Evolutionary conservation across 2,329 filamentous ascomycete species (phyloP), one percentile per base, ranked within the genome.

Genomic region (Drechslerella coelobrocha): DNA sequence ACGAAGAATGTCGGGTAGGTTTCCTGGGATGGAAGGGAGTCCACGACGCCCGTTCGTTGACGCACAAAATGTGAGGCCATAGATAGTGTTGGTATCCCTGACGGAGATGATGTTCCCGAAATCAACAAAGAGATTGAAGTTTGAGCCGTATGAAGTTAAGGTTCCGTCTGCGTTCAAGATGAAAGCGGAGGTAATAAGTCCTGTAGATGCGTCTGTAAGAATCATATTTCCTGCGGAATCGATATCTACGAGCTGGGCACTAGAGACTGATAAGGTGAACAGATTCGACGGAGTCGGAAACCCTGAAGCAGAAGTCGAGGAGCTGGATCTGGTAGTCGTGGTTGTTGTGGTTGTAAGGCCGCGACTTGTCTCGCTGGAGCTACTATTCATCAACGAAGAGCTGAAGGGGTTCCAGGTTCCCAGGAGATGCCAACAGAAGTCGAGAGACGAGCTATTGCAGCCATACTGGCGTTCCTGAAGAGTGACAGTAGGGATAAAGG

Each of bases 391-490:
- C 7, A 56, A 51, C 3, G 51, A 61, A 12, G 34, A 26, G 10
- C 39, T 23, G 21, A 69, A 69, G 2, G 65, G 65, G 31, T 62
- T 34, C 65, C 65, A 69, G 5, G 65, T 69, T 21, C 26, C 47
- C 6, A 69, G 12, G 21, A 69, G 8, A 19, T 69, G 23, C 1
- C 14, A 9, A 29, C 65, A 69, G 7, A 62, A 10, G n/a, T 52
- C 23, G 6, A 59, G 62, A 29, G 34, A 39, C n/a, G 63, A 45
- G 6, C 48, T 45, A 17, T 45, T 62, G 47, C 27, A 57, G 6
- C n/a, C n/a, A n/a, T 23, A 47, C 17, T 45, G 27, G 10, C 26
- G 51, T 52, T 59, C 24, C 26, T 34, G 21, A 5, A 62, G 43
- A 23, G 51, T 54, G n/a, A 62, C n/a, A 10, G 52, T 61, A n/a